A percentile compares a stretch with the other conserved stretches of the same genome.
Conservation (phyloP, 768 basidiomycete species). For the Lyophyllum shimeji region DNA sequence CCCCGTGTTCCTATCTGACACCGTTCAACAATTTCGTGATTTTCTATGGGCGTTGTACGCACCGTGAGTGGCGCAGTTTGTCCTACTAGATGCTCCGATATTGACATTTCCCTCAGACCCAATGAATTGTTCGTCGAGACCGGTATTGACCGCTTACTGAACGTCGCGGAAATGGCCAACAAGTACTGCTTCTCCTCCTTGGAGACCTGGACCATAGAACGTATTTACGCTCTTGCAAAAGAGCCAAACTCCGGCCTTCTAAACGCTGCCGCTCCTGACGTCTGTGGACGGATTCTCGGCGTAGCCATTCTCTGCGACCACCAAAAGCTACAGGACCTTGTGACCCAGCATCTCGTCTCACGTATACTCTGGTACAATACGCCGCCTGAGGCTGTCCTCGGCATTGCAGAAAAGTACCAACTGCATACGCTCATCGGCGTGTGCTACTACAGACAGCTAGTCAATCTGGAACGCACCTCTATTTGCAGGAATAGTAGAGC, state of each 20-base stretch:
- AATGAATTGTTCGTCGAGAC: conserved; percentile 36
- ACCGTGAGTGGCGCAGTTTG: conserved; percentile 28
- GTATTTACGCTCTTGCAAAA: conserved; percentile 34
- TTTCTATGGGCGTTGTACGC: conserved; percentile 51
- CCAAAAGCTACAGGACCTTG: conserved; percentile 42
- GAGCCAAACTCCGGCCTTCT: conserved; percentile 28
- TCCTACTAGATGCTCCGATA: neutral
- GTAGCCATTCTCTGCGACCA: conserved; percentile 53
- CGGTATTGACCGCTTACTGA: conserved; percentile 41
- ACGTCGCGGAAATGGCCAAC: conserved; percentile 44
- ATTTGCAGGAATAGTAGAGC: conserved; percentile 23
- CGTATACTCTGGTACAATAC: conserved; percentile 54
- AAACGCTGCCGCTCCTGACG: conserved; percentile 27
- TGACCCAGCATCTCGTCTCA: conserved; percentile 49
- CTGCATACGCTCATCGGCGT: conserved; percentile 45
- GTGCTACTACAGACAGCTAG: conserved; percentile 50
- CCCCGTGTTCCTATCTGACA: conserved; percentile 41
- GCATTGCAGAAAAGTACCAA: conserved; percentile 41
- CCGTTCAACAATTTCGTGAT: conserved; percentile 44
- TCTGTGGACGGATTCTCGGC: conserved; percentile 47
- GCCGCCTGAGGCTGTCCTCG: conserved; percentile 46
- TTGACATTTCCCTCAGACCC: conserved; percentile 25
- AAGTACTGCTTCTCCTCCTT: conserved; percentile 48
- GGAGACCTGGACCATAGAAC: conserved; percentile 43
- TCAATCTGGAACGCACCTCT: conserved; percentile 32